Percentiles rank a stretch among this genome's conserved stretches.
Conservation (phyloP, 306 rosid genomes). For the Herpetospermum pedunculosum region DNA sequence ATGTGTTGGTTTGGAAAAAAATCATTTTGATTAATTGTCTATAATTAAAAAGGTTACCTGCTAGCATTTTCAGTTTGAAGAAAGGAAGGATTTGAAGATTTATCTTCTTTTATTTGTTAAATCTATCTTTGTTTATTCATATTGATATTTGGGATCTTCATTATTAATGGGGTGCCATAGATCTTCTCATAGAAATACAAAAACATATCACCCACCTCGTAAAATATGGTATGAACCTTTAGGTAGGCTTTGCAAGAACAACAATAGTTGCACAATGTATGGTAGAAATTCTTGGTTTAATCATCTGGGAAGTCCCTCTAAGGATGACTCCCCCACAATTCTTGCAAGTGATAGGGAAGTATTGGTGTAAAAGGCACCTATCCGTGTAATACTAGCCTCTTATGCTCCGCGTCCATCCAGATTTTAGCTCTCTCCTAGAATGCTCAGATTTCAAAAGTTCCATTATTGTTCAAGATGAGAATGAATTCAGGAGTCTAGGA, state of each 20-base stretch:
- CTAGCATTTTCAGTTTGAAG: not conserved
- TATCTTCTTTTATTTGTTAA: not conserved
- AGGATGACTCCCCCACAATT: not conserved
- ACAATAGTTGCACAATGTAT: not conserved
- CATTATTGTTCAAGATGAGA: not conserved
- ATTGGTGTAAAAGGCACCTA: not conserved
- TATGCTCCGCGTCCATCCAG: not conserved
- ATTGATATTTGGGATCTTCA: not conserved
- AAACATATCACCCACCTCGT: not conserved
- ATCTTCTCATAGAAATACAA: not conserved
- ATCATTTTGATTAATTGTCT: not conserved
- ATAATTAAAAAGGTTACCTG: not conserved
- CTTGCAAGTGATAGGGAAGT: not conserved
- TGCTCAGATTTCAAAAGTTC: not conserved
- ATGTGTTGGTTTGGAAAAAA: not conserved
- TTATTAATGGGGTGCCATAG: not conserved
- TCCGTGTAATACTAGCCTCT: not conserved
- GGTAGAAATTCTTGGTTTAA: not conserved
- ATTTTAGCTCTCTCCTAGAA: not conserved
- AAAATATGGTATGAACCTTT: not conserved
- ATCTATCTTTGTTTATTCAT: not conserved
- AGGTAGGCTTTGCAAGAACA: not conserved
- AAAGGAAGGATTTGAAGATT: not conserved
- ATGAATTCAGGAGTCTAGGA: not conserved
- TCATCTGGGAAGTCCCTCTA: not conserved